phyloP scores from a whole-genome alignment of 2,329 filamentous ascomycete genomes.

The Ampelomyces quisqualis region DNA sequence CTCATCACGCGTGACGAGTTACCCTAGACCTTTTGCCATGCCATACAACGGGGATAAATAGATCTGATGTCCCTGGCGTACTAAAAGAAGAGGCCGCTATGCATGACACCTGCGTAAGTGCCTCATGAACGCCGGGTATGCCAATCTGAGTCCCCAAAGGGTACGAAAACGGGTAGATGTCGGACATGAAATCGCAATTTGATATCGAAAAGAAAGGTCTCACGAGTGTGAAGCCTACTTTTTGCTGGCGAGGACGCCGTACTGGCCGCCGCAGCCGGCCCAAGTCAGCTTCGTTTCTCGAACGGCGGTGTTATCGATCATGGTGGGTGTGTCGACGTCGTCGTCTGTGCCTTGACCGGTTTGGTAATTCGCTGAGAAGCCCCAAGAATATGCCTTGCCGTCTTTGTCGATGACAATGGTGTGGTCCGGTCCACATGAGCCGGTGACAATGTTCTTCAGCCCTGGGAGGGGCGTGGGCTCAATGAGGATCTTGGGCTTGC shows the following conservation, averaged over 20 bases:
- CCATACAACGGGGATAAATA: constrained; percentile 6
- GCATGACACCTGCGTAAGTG: constrained; percentile 9
- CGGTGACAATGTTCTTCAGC: constrained; percentile 57
- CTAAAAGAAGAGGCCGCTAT: constrained; percentile 8
- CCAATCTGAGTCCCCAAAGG: constrained; percentile 8
- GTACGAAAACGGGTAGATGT: constrained; percentile 6
- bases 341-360: constrained; percentile 76
- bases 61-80: constrained; percentile 2
- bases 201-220: neutral
- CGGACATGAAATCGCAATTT: constrained; percentile 13
- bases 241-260: constrained; percentile 59
- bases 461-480: constrained; percentile 63
- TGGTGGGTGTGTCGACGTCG: constrained; percentile 73
- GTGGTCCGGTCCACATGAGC: constrained; percentile 70
- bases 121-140: constrained; percentile 26
- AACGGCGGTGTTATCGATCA: constrained; percentile 83
- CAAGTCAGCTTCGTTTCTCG: constrained; percentile 71
- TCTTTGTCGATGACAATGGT: constrained; percentile 68
- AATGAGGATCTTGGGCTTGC: constrained; percentile 69
- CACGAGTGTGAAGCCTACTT: constrained; percentile 16
- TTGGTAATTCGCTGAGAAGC: constrained; percentile 78
- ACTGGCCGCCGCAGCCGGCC: constrained; percentile 89
- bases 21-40: constrained; percentile 4
- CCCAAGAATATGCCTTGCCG: constrained; percentile 75
- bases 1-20: constrained; percentile 7